Evolutionary conservation across 192 early-diverging fungal species (phyloP), one percentile per base, ranked within the genome.

Genomic region (Rhizoclosmatium sp.): DNA sequence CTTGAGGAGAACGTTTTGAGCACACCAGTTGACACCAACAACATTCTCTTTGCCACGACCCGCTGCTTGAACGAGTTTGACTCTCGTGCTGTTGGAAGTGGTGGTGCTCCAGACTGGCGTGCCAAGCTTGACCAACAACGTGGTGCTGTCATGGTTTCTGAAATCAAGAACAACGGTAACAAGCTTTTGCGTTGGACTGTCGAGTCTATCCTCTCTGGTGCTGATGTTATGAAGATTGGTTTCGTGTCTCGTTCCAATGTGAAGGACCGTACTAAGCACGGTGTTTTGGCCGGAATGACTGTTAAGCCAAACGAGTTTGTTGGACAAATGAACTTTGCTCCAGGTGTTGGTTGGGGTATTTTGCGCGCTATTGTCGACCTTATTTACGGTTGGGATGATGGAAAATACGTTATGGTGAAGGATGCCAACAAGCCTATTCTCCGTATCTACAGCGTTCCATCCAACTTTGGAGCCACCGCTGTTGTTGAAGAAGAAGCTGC

Each of bases 91-190:
- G 86, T 92, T 69, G 96, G 95, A 51, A 88, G 91, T 61, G 95
- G 94, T 49, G 93, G 93, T 62, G 94, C 94, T 7, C 91, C 97
- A 41, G 94, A 97, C 84, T 99, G 98, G 98, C 90, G 95, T 78
- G 85, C 94, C 83, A 96, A 94, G 82, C 88, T 99, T 44, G 97
- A 99, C 85, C 86, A 93, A 42, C 95, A 97, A 83, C 92, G 97
- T 73, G 98, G 95, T 76, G 97, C 97, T 59, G 94, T 98, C 41
- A 94, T 98, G 71, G 96, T 96, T 0, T 95, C 95, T 42, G 98
- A 98, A 81, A 95, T 97, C 90, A 97, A 94, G 87, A 99, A 98
- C 88, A 98, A 99, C 90, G 90, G 91, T 73, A 92, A 93, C 86
- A 97, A 98, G 82, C 88, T 99, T 44, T 92, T 96, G 39, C 90